Evolutionary conservation across 768 basidiomycete genomes (phyloP), one percentile per base, ranked within the genome.

Genomic region (Tulasnella sp.): DNA sequence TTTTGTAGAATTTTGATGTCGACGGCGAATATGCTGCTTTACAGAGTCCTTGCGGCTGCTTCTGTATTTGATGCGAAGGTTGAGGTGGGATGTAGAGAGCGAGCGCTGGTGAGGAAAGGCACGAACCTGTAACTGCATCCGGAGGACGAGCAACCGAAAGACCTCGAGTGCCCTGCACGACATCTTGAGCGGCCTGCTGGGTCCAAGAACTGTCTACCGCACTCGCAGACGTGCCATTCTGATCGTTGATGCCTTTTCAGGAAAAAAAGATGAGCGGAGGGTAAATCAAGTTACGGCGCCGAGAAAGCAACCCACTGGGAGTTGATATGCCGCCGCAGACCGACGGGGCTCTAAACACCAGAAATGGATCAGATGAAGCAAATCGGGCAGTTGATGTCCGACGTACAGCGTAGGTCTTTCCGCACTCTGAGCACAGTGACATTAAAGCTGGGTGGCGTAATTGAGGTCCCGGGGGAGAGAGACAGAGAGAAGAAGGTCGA

Each of bases 21-120:
- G 58, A n/a, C 58, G 58, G 58, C 58, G 58, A 3, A 62, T 62
- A 14, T 62, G 58, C 24, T 62, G 58, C 24, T 62, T 62, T 31
- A 62, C 58, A 10, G 58, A 62, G 58, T 62, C 58, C 58, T 62
- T 62, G 58, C 58, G 58, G 58, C 58, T 62, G 27, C 58, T 62
- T 12, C 58, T 62, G 58, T 31, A 62, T n/a, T n/a, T 31, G 58
- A 62, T n/a, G 9, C 12, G 27, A 10, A n/a, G 8, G 58, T 62
- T 31, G 10, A 62, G 24, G 5, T 14, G 10, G 19, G 58, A 14
- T 62, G 58, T 4, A 62, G 9, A 62, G 27, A 62, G 3, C 24
- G 18, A 9, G 9, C n/a, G 58, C 18, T 12, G 14, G 7, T 10
- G 58, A 62, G 24, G 18, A 31, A 21, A 7, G 3, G 12, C 8